Evolutionary conservation across 306 rosid species (phyloP).

Genomic region (Ziziphus jujuba): DNA sequence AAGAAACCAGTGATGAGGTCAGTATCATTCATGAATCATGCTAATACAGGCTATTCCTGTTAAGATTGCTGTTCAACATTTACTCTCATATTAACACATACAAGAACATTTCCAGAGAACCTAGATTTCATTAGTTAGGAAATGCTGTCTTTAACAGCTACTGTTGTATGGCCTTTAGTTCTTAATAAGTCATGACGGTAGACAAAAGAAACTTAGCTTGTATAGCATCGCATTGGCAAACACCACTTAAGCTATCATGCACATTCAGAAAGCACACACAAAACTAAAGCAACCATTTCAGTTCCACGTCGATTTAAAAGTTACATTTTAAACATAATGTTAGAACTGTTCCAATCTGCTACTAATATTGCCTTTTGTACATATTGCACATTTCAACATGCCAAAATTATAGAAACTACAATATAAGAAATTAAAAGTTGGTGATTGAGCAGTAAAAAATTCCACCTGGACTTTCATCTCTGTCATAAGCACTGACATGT

Average conservation of each 20-base stretch:
- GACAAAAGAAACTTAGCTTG: neutral
- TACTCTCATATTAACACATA: slow-evolving; percentile 7
- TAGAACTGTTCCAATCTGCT: no score
- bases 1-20: slow-evolving; percentile 29
- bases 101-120: neutral
- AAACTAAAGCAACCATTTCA: no score
- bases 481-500: slow-evolving; percentile 29
- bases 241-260: no score
- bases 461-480: slow-evolving; percentile 52
- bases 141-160: no score
- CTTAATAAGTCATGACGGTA: neutral
- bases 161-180: no score
- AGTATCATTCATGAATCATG: slow-evolving; percentile 18
- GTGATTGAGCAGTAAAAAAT: slow-evolving; percentile 17
- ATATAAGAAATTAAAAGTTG: neutral
- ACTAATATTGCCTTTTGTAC: no score
- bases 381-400: neutral
- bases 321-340: no score
- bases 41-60: slow-evolving; percentile 8
- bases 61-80: neutral
- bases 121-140: no score
- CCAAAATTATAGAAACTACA: no score
- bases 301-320: no score
- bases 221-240: no score
- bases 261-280: no score